These are phyloP conservation scores for Lodderomyces theae DNA, from an alignment of 1,139 yeast genomes.

Conservation along the genomic window DNA sequence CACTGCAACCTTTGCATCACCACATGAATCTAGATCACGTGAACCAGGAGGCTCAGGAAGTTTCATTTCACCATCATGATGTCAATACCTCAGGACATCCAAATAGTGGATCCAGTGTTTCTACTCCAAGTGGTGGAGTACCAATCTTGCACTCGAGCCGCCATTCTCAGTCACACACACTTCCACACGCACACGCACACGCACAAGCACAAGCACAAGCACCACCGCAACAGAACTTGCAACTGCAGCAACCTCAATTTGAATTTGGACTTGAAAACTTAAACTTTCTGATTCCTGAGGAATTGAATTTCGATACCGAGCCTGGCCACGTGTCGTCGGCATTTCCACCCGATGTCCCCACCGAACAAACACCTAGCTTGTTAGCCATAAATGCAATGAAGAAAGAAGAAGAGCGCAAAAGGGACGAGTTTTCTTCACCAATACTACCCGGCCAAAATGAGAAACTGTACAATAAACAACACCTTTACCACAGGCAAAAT, in stretches of 20 bases:
- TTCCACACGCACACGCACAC: conserved; percentile 10
- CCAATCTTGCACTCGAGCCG: conserved; percentile 11
- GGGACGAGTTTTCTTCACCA: conserved; percentile 30
- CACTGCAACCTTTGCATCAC: conserved; percentile 8
- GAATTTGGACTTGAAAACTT: conserved; percentile 29
- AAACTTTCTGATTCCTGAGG: conserved; percentile 30
- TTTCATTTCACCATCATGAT: neutral
- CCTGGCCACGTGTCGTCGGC: conserved; percentile 27
- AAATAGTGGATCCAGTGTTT: conserved; percentile 13
- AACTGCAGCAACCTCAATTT: conserved; percentile 16
- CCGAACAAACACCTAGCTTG: conserved; percentile 27
- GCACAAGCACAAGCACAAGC: conserved; percentile 8
- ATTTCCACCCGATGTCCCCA: conserved; percentile 32
- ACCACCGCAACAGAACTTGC: conserved; percentile 6
- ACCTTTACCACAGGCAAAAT: conserved; percentile 37
- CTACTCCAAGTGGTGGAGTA: conserved; percentile 12
- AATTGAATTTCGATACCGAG: conserved; percentile 20
- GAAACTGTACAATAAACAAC: conserved; percentile 43
- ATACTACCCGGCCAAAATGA: conserved; percentile 46
- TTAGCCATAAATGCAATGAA: conserved; percentile 21
- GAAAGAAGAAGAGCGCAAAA: conserved; percentile 6
- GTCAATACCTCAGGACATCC: conserved; percentile 7
- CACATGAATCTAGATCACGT: neutral
- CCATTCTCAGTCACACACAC: conserved; percentile 12
- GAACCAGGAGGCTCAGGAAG: neutral